Conservation (phyloP, 768 basidiomycete species). For the Mycena venus region DNA sequence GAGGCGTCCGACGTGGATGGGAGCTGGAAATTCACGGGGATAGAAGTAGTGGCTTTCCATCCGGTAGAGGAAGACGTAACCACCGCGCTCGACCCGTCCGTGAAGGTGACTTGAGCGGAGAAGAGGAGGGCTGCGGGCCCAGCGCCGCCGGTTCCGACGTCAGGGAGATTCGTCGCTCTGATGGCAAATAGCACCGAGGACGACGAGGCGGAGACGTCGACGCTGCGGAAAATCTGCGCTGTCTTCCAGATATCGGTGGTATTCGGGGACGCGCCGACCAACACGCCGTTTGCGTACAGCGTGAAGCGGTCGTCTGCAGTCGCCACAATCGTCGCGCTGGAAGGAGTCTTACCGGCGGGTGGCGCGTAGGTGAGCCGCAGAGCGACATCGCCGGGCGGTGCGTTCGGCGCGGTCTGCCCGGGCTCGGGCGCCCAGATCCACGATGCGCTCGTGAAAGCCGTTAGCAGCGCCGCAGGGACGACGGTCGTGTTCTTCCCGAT, state of each 20-base stretch:
- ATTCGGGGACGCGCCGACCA: conserved; percentile 39
- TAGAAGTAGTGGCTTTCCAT: conserved; percentile 39
- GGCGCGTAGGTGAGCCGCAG: conserved; percentile 45
- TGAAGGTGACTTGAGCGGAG: conserved; percentile 40
- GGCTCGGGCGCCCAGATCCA: conserved; percentile 30
- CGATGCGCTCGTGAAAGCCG: conserved; percentile 37
- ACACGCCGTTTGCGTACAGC: conserved; percentile 44
- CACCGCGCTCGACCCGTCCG: conserved; percentile 41
- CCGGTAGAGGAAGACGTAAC: conserved; percentile 34
- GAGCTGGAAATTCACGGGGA: conserved; percentile 43
- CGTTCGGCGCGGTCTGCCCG: conserved; percentile 18
- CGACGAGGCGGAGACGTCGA: conserved; percentile 32
- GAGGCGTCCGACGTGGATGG: conserved; percentile 36
- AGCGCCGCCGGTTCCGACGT: conserved; percentile 30
- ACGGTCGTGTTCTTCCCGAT: conserved; percentile 41
- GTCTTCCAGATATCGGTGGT: conserved; percentile 41
- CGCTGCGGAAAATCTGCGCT: conserved; percentile 38
- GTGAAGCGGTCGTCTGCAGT: conserved; percentile 46
- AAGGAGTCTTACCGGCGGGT: conserved; percentile 39
- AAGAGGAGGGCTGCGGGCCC: conserved; percentile 45
- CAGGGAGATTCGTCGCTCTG: conserved; percentile 40
- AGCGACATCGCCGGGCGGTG: conserved; percentile 33
- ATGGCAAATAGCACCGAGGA: conserved; percentile 42
- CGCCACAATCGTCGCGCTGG: conserved; percentile 37
- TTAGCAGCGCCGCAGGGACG: conserved; percentile 33